Evolutionary conservation across 2,329 filamentous ascomycete species (phyloP).

Genomic region (Magnaporthales sp.): DNA sequence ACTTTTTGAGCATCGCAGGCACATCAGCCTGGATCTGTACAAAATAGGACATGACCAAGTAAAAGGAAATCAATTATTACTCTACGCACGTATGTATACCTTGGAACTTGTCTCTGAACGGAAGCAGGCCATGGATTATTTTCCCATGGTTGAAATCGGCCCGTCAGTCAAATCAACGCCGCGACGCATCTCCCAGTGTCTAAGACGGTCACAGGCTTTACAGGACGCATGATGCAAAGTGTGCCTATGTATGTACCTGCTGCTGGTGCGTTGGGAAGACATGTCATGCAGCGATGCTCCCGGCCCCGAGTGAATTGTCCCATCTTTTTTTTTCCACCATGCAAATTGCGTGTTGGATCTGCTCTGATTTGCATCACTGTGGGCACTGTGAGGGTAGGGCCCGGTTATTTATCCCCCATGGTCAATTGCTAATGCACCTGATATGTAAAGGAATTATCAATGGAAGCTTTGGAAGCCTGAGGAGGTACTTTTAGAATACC

Average conservation of each 20-base stretch:
- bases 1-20: not conserved
- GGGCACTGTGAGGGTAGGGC: no score
- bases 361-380: no score
- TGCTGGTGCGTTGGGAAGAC: not conserved
- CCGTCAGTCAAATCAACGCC: not conserved
- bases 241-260: not conserved
- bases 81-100: no score
- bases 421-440: not conserved
- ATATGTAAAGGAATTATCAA: not conserved
- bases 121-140: not conserved
- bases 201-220: not conserved
- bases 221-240: not conserved
- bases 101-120: not conserved
- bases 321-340: no score
- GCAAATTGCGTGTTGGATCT: no score
- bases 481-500: not conserved
- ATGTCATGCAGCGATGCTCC: no score
- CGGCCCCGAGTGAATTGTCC: no score
- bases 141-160: not conserved
- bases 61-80: no score
- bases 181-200: not conserved
- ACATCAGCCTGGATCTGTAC: not conserved
- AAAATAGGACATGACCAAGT: not conserved
- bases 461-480: not conserved
- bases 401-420: not conserved